Percentiles rank a stretch among this genome's conserved stretches.
phyloP scores from a whole-genome alignment of 2,329 filamentous ascomycete genomes.

The Thyridium curvatum region DNA sequence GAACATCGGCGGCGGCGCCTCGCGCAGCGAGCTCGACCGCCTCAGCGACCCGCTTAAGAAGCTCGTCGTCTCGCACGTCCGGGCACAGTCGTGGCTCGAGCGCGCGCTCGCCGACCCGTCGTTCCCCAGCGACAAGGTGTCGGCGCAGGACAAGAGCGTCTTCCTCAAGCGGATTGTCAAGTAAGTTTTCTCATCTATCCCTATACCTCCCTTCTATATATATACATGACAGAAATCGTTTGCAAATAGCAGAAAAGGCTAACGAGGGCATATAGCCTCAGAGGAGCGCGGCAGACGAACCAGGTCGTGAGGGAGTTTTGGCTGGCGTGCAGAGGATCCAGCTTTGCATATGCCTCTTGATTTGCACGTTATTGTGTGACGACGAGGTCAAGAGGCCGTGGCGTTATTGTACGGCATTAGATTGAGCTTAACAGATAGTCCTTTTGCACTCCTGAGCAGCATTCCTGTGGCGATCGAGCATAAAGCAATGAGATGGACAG shows the following conservation, averaged over 20 bases:
- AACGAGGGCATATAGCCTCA: slow-evolving; percentile 35
- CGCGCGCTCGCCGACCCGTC: slow-evolving; percentile 46
- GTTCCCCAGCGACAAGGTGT: slow-evolving; percentile 56
- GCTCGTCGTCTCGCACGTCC: slow-evolving; percentile 49
- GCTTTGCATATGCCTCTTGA: slow-evolving; percentile 55
- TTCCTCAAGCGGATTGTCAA: slow-evolving; percentile 63
- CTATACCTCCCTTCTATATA: slow-evolving; percentile 4
- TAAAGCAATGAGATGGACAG: no score
- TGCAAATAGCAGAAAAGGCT: no score
- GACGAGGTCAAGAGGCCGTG: no score
- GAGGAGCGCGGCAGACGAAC: slow-evolving; percentile 59
- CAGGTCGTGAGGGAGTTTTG: slow-evolving; percentile 67
- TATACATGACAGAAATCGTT: not conserved
- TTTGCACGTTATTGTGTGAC: no score
- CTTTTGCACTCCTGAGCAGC: no score
- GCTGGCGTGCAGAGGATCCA: slow-evolving; percentile 57
- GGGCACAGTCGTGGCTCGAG: slow-evolving; percentile 57
- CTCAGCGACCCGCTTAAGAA: slow-evolving; percentile 67
- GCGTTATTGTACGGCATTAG: no score
- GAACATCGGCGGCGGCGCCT: slow-evolving; percentile 63
- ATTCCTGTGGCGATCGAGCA: no score
- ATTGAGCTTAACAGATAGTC: no score
- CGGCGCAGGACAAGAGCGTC: slow-evolving; percentile 49
- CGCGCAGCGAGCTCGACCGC: slow-evolving; percentile 66
- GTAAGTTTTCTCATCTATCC: slow-evolving; percentile 28